phyloP scores from a whole-genome alignment of 1,139 yeast species.

The Yamadazyma epiphylla region DNA sequence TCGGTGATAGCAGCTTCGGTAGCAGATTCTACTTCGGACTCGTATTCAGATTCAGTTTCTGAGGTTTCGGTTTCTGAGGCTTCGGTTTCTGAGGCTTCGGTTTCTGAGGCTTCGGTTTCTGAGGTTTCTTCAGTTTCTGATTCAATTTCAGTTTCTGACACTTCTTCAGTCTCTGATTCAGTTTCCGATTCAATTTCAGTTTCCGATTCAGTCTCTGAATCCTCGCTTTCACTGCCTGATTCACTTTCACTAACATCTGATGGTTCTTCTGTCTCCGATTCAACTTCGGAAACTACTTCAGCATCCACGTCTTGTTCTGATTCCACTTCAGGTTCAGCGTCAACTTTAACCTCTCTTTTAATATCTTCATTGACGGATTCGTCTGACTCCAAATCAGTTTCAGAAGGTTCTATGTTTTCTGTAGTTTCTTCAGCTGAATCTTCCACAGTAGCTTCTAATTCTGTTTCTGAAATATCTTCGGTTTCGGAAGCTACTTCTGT shows the following conservation, averaged over 20 bases:
- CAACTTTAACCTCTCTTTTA: neutral
- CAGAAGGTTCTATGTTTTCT: no score
- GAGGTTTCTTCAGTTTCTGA: constrained; percentile 4
- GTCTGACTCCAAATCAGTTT: neutral
- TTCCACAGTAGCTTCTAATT: no score
- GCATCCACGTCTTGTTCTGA: no score
- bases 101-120: constrained; percentile 1
- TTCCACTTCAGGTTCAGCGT: constrained; percentile 1
- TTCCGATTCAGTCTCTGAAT: constrained; percentile 3
- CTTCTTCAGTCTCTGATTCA: constrained; percentile 5
- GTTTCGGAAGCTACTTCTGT: constrained; percentile 3
- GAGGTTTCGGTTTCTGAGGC: constrained; percentile 2
- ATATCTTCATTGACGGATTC: neutral
- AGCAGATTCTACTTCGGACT: constrained; percentile 1
- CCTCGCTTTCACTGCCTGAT: constrained; percentile 5
- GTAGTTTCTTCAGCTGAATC: no score
- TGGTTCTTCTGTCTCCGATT: constrained; percentile 3
- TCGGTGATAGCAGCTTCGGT: no score
- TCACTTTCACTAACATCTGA: neutral
- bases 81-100: constrained; percentile 1
- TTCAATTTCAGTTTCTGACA: constrained; percentile 3
- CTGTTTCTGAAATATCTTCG: constrained; percentile 1
- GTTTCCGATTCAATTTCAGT: constrained; percentile 4
- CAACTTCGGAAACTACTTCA: no score
- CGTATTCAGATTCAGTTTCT: constrained; percentile 4